Base-by-base conservation (phyloP, 805 yeast species). In the Lachancea thermotolerans region DNA sequence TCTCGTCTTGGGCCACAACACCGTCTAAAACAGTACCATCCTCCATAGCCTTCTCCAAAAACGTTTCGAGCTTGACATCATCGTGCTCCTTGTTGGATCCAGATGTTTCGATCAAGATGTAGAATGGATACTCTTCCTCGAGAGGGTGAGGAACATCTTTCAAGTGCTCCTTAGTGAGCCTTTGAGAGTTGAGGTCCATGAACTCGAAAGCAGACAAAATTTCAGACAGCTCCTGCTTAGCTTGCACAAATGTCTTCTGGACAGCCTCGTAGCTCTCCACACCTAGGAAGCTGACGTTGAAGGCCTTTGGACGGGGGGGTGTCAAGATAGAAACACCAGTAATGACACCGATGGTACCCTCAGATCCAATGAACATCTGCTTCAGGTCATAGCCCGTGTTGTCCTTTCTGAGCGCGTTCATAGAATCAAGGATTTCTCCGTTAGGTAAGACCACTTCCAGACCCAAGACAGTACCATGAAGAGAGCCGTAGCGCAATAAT, bases 11-110 rank as follows among this genome's bases (percentile, higher is more conserved):
- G 7, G 99, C 96, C 52, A 93, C 85, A 35, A 88, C 90, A 59
- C 99, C 99, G 65, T 93, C 98, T n/a, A 74, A 71, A 29, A 93
- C 90, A 39, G 81, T 64, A 42, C 83, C 98, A 28, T 78, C 75
- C 64, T 85, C 96, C 88, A 93, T 85, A 12, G 82, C 83, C 28
- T 70, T 70, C 54, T 89, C 98, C 60, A 93, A 72, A 65, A 93
- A 93, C 0, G 75, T 62, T 62, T 88, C 95, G 46, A 93, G 73
- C 66, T 93, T 93, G 52, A 79, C 90, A 65, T 85, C 91, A 62
- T 93, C 98, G 59, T 93, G 99, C 35, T 85, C 95, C 55, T 84
- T 82, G 62, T 84, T 85, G 4, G 97, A 88, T 8, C 99, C 99
- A n/a, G 93, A 81, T 16, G 46, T 91, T 71, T 93, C 99, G 55